A percentile compares a stretch with the other conserved stretches of the same genome.
These are phyloP conservation scores for Zoysia pacifica DNA, from an alignment of 176 grass and related monocot species.

Conservation along the genomic window DNA sequence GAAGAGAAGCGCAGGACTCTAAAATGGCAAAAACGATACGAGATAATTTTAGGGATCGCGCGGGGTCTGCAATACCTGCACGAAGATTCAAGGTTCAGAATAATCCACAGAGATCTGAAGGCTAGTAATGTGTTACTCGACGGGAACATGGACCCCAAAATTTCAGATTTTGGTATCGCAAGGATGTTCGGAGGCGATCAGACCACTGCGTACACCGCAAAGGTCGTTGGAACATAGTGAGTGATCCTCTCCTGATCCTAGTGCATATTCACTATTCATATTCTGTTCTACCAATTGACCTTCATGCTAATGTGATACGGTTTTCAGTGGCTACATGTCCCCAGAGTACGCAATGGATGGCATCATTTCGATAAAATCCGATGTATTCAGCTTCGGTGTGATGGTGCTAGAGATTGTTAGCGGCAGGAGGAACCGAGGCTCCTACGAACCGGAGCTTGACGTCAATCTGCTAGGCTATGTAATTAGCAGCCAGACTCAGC, in stretches of 20 bases:
- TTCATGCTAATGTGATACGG: neutral
- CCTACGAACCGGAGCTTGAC: constrained; percentile 16
- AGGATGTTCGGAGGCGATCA: constrained; percentile 56
- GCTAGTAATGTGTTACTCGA: constrained; percentile 51
- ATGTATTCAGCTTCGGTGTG: constrained; percentile 49
- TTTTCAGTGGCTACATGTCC: constrained; percentile 48
- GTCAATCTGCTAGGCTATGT: constrained; percentile 51
- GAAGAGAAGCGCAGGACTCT: constrained; percentile 38
- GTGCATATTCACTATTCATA: neutral
- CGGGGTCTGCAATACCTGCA: constrained; percentile 53
- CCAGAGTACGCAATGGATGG: constrained; percentile 49
- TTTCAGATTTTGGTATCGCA: constrained; percentile 48
- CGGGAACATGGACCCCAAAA: constrained; percentile 44
- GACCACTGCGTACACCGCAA: constrained; percentile 32
- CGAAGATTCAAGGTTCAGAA: constrained; percentile 54
- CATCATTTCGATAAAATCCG: constrained; percentile 46
- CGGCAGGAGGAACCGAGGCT: constrained; percentile 33
- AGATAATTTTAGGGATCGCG: constrained; percentile 49
- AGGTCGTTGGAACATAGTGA: constrained; percentile 55
- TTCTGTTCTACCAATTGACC: no score
- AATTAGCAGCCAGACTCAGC: neutral
- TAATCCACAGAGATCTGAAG: constrained; percentile 53
- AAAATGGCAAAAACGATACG: constrained; percentile 47
- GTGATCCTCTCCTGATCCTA: neutral
- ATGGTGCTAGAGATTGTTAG: constrained; percentile 36